Evolutionary conservation across 2,329 filamentous ascomycete genomes (phyloP).

Genomic region (Sporothrix brasiliensis): DNA sequence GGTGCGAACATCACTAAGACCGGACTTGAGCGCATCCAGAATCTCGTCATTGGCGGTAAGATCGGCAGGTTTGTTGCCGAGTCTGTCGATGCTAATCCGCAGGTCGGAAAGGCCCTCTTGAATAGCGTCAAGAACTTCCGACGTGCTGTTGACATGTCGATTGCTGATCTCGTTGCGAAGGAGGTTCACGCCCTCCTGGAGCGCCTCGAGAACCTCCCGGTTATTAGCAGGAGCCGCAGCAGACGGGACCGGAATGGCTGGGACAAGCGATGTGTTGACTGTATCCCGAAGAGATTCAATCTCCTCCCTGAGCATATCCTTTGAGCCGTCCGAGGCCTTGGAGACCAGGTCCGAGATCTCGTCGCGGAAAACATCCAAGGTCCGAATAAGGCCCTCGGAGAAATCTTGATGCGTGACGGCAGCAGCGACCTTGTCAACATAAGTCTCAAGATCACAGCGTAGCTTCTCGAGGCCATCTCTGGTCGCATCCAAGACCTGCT

Average conservation of each 20-base stretch:
- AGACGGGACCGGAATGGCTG: constrained; percentile 52
- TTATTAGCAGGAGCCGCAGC: constrained; percentile 46
- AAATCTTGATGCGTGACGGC: constrained; percentile 75
- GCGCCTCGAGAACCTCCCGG: constrained; percentile 70
- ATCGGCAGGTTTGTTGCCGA: constrained; percentile 77
- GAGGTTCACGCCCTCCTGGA: constrained; percentile 72
- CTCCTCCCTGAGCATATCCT: constrained; percentile 76
- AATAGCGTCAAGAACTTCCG: constrained; percentile 85
- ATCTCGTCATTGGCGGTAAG: constrained; percentile 87
- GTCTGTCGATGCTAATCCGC: constrained; percentile 73
- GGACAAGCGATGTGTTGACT: constrained; percentile 70
- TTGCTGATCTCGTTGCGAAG: constrained; percentile 75
- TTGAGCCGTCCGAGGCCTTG: constrained; percentile 53
- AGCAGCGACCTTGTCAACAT: constrained; percentile 73
- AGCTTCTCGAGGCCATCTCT: constrained; percentile 85
- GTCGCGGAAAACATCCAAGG: constrained; percentile 67
- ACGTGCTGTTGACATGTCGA: constrained; percentile 68
- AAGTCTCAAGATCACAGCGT: constrained; percentile 76
- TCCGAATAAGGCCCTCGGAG: constrained; percentile 66
- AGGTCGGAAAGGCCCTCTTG: constrained; percentile 84
- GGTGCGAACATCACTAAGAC: constrained; percentile 71
- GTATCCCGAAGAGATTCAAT: constrained; percentile 80
- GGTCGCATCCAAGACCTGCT: constrained; percentile 84
- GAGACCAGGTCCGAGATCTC: constrained; percentile 67
- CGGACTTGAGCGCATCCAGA: constrained; percentile 81